A percentile compares a stretch with the other conserved stretches of the same genome.
Evolutionary conservation across 345 rosid species (phyloP).

Genomic region (Noccaea caerulescens): DNA sequence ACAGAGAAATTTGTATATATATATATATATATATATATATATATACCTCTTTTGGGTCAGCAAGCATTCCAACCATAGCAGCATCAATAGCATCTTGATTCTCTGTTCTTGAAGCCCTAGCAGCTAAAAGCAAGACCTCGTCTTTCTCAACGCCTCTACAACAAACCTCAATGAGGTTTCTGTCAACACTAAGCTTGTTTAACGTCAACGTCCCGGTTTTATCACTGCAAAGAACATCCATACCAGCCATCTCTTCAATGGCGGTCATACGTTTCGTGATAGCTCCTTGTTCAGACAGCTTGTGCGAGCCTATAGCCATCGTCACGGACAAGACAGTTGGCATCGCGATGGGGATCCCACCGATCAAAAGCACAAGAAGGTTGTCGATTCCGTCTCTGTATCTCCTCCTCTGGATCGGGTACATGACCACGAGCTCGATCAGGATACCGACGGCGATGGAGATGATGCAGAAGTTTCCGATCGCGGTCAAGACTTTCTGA

Average conservation of each 20-base stretch:
- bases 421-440: slow-evolving; percentile 80
- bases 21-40: slow-evolving; percentile 10
- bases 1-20: neutral
- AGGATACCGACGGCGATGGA: slow-evolving; percentile 70
- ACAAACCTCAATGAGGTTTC: slow-evolving; percentile 72
- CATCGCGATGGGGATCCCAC: slow-evolving; percentile 94
- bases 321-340: slow-evolving; percentile 76
- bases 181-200: slow-evolving; percentile 82
- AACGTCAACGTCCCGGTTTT: slow-evolving; percentile 87
- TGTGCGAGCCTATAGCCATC: slow-evolving; percentile 91
- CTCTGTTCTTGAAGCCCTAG: slow-evolving; percentile 84
- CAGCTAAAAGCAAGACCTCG: slow-evolving; percentile 69
- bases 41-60: slow-evolving; percentile 77
- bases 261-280: slow-evolving; percentile 95
- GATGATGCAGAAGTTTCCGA: slow-evolving; percentile 87
- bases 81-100: slow-evolving; percentile 94
- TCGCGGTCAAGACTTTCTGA: slow-evolving; percentile 78
- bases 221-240: slow-evolving; percentile 91
- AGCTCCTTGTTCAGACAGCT: slow-evolving; percentile 77
- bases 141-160: slow-evolving; percentile 68
- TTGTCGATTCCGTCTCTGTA: slow-evolving; percentile 84
- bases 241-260: slow-evolving; percentile 91
- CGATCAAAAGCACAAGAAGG: slow-evolving; percentile 82
- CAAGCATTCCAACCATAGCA: slow-evolving; percentile 86
- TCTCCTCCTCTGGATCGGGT: slow-evolving; percentile 67